phyloP scores from a whole-genome alignment of 192 early-diverging fungal species.

The Haplosporangium gracile region DNA sequence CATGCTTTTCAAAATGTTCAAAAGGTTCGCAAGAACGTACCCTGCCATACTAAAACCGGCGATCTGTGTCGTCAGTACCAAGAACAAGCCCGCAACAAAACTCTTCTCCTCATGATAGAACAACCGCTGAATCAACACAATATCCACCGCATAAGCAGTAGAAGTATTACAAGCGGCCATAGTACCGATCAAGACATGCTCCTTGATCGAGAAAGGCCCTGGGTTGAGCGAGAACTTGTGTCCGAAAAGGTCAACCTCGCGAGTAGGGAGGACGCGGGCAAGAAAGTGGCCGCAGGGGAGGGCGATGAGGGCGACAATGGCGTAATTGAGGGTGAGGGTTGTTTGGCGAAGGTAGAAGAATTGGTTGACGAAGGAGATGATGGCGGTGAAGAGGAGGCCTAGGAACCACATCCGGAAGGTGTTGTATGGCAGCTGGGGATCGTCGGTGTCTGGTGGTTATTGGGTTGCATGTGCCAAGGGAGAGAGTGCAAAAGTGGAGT shows the following conservation, averaged over 20 bases:
- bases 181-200: slow-evolving; percentile 69
- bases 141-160: slow-evolving; percentile 66
- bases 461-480: slow-evolving; percentile 9
- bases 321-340: slow-evolving; percentile 47
- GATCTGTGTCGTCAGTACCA: slow-evolving; percentile 68
- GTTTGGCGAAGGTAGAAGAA: slow-evolving; percentile 66
- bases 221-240: slow-evolving; percentile 63
- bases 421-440: slow-evolving; percentile 59
- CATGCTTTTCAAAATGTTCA: too few relatives aligned
- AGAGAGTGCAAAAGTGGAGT: slow-evolving; percentile 60
- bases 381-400: slow-evolving; percentile 52
- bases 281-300: slow-evolving; percentile 61
- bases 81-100: slow-evolving; percentile 62
- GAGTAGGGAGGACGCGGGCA: slow-evolving; percentile 55
- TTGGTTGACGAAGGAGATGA: slow-evolving; percentile 64
- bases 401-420: slow-evolving; percentile 68
- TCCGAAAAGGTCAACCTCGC: slow-evolving; percentile 59
- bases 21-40: too few relatives aligned
- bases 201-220: slow-evolving; percentile 73
- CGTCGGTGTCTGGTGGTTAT: slow-evolving; percentile 59
- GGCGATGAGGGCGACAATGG: slow-evolving; percentile 63
- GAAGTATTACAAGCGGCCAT: slow-evolving; percentile 61
- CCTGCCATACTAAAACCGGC: slow-evolving; percentile 61
- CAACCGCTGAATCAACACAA: slow-evolving; percentile 62
- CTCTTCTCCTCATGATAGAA: slow-evolving; percentile 64